Conservation (phyloP, 306 rosid genomes). For the Sicyos edulis region DNA sequence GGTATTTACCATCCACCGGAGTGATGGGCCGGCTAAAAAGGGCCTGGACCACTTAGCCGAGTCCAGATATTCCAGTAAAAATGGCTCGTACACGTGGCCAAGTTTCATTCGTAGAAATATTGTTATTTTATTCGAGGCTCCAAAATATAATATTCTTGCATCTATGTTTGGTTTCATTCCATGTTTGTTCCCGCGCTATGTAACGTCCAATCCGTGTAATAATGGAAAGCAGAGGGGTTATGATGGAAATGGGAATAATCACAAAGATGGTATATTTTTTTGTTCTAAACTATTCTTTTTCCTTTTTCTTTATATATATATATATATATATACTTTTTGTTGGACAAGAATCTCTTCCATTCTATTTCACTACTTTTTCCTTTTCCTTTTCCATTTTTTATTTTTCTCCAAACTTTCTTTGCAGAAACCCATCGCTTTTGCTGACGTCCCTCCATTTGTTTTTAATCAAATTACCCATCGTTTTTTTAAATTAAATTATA, state of each 20-base stretch:
- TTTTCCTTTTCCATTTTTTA: neutral
- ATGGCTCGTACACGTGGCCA: slow-evolving; percentile 20
- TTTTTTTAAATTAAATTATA: no score
- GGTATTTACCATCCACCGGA: neutral
- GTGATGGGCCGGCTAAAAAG: slow-evolving; percentile 18
- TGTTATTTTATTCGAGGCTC: slow-evolving; percentile 10
- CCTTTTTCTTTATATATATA: no score
- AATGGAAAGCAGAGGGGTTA: slow-evolving; percentile 31
- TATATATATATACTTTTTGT: neutral
- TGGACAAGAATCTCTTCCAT: slow-evolving; percentile 8
- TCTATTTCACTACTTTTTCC: neutral
- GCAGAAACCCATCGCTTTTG: slow-evolving; percentile 30
- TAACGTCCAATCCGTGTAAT: slow-evolving; percentile 50
- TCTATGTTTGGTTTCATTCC: slow-evolving; percentile 4
- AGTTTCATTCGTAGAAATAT: slow-evolving; percentile 12
- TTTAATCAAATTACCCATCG: neutral
- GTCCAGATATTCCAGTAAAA: slow-evolving; percentile 7
- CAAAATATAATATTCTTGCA: neutral
- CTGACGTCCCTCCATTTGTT: slow-evolving; percentile 32
- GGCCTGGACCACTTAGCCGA: slow-evolving; percentile 42
- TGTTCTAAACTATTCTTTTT: no score
- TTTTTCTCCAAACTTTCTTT: slow-evolving; percentile 22
- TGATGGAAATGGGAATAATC: slow-evolving; percentile 51
- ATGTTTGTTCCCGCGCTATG: slow-evolving; percentile 42
- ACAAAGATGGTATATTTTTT: slow-evolving; percentile 23